Evolutionary conservation across 2,329 filamentous ascomycete species (phyloP).

Genomic region (Pseudogymnoascus sp.): DNA sequence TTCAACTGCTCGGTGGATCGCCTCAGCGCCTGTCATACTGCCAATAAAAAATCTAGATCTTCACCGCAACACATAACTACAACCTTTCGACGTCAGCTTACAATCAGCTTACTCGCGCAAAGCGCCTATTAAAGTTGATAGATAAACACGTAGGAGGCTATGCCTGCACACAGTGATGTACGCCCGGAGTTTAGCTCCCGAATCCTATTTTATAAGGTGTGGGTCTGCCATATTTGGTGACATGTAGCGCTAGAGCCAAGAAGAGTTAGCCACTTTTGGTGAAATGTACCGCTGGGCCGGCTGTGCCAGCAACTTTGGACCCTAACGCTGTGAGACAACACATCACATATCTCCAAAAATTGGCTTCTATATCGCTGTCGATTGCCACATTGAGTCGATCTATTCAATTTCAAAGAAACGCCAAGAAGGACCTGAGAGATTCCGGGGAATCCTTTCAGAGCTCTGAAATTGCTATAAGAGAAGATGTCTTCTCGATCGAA

Average conservation of each 20-base stretch:
- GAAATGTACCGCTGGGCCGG: not conserved
- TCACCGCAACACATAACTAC: not conserved
- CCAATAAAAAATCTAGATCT: not conserved
- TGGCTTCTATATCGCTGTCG: not conserved
- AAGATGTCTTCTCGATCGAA: not conserved
- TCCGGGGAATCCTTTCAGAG: not conserved
- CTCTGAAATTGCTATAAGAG: not conserved
- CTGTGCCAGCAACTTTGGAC: not conserved
- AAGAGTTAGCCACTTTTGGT: not conserved
- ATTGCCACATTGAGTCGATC: not conserved
- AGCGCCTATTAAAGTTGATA: not conserved
- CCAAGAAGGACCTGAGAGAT: not conserved
- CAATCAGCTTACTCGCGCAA: not conserved
- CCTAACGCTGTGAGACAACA: not conserved
- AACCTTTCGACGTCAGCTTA: not conserved
- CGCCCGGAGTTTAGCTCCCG: not conserved
- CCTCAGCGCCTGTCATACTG: not conserved
- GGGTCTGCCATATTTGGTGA: not conserved
- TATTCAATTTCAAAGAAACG: not conserved
- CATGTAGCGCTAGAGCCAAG: not conserved
- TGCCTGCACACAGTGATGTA: not conserved
- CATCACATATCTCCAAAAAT: not conserved
- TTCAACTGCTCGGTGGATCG: not conserved
- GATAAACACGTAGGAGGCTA: not conserved
- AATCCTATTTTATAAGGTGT: not conserved